Evolutionary conservation across 169 alveolate genomes (phyloP).

Genomic region (Eimeria praecox): DNA sequence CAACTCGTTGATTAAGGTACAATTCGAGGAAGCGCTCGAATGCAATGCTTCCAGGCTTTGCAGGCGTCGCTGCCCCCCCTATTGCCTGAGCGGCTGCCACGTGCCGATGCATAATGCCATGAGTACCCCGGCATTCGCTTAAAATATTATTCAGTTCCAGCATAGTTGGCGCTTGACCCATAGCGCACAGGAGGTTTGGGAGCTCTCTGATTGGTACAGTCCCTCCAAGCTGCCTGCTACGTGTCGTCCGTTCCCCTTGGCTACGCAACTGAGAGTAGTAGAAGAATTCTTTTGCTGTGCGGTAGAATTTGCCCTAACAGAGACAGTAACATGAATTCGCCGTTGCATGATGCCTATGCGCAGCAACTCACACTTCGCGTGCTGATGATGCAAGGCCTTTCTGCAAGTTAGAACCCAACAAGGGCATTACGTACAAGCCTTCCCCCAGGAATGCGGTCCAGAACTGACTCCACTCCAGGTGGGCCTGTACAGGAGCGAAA

Average conservation of each 20-base stretch:
- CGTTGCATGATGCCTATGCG: background rate
- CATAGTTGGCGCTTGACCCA: constrained; percentile 95
- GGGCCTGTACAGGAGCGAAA: constrained; percentile 7
- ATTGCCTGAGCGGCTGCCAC: constrained; percentile 84
- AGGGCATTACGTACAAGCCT: background rate
- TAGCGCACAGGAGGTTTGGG: constrained; percentile 94
- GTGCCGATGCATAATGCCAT: constrained; percentile 10
- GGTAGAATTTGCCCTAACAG: constrained; percentile 86
- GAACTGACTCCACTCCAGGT: constrained; percentile 35
- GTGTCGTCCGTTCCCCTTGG: constrained; percentile 95
- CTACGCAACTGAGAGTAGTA: constrained; percentile 94
- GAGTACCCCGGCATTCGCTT: constrained; percentile 84
- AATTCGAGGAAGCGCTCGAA: constrained; percentile 79
- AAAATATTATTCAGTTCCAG: constrained; percentile 93
- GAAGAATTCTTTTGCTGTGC: constrained; percentile 94
- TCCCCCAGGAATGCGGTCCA: constrained; percentile 30
- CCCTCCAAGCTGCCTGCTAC: constrained; percentile 93
- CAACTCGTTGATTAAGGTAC: constrained; percentile 82
- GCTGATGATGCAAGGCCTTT: background rate
- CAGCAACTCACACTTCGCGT: background rate
- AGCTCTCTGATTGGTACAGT: constrained; percentile 90
- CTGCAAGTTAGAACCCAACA: background rate
- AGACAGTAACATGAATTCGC: background rate
- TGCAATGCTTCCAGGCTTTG: constrained; percentile 87
- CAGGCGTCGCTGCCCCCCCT: constrained; percentile 86